Conservation (phyloP, 371 early-diverging fungal species). For the Entomophthora muscae region DNA sequence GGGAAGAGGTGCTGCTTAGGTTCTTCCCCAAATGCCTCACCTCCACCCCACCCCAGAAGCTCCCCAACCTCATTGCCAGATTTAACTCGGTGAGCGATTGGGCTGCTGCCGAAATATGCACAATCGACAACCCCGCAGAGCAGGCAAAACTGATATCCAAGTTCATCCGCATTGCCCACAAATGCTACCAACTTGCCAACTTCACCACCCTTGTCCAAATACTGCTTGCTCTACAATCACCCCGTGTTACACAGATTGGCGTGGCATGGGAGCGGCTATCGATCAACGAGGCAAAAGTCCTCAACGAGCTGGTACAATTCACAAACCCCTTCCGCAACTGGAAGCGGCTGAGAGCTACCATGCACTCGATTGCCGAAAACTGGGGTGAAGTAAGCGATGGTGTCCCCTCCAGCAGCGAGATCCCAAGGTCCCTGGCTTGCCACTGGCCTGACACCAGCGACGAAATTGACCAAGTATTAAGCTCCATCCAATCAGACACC, state of each 20-base stretch:
- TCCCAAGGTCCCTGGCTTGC: too few relatives aligned
- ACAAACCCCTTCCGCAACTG: slow-evolving; percentile 40
- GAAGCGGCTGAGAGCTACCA: slow-evolving; percentile 36
- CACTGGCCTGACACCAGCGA: neutral
- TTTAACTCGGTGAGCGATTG: neutral
- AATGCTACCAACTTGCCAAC: slow-evolving; percentile 30
- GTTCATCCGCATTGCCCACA: slow-evolving; percentile 28
- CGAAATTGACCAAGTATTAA: neutral
- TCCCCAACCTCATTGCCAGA: neutral
- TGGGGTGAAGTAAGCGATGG: slow-evolving; percentile 18
- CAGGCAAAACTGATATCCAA: slow-evolving; percentile 20
- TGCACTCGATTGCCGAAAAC: slow-evolving; percentile 36
- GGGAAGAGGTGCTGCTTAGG: slow-evolving; percentile 33
- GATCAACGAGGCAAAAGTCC: slow-evolving; percentile 6
- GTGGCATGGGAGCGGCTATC: slow-evolving; percentile 22
- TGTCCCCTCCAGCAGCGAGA: neutral
- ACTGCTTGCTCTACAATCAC: slow-evolving; percentile 31
- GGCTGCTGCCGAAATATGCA: neutral
- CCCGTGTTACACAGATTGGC: slow-evolving; percentile 28
- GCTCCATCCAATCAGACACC: neutral
- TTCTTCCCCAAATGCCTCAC: neutral
- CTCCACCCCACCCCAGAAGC: too few relatives aligned
- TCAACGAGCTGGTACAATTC: slow-evolving; percentile 26
- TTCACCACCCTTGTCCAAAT: slow-evolving; percentile 40
- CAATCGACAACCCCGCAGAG: neutral